Base-by-base conservation (phyloP, 1,284 basidiomycete species). In the Cutaneotrichosporon mucoides region DNA sequence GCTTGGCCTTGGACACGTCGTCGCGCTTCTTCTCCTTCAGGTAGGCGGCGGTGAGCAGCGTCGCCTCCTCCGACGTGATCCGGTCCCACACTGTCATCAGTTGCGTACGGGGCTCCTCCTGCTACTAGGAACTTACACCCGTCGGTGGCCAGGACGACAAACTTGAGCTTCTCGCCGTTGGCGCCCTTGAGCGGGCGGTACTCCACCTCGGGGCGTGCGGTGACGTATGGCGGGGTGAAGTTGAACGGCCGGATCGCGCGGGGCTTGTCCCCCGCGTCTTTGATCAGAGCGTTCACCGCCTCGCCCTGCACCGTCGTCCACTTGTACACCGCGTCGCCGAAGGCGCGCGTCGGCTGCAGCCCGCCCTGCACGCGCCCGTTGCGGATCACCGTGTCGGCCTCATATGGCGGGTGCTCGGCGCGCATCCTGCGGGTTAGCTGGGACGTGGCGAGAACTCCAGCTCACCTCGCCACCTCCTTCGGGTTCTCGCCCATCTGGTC, bases 401-500 rank as follows among this genome's bases (percentile, higher is more conserved):
- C 94, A 35, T 86, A 85, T 45, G 81, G 72, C 2, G 93, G 93
- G 73, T 99, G 96, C 76, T 99, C 94, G 5, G 85, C 85, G 67
- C 85, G 87, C 66, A 99, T 86, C 59, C 96, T 67, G 24, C 24
- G 24, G 24, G 24, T 24, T 3, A 24, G 24, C 24, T 24, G 24
- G 24, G 24, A 24, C 24, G 24, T 24, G 24, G 24, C 24, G 24
- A 3, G 24, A 24, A 24, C 24, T 24, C 24, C 2, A 24, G 24
- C 24, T 24, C 24, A 24, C 24, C 24, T 24, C 51, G 68, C 68
- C 15, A 82, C 78, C 78, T 99, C 95, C 58, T 85, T 87, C 10
- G 84, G 86, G 73, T 95, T 98, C 61, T 90, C 84, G 35, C 92
- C 95, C 9, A 93, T 98, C 81, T 98, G 94, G 74, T 99, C 96